Percentiles rank a stretch among this genome's conserved stretches.
Conservation (phyloP, 495 filamentous ascomycete genomes). For the Aspergillus nanangensis region DNA sequence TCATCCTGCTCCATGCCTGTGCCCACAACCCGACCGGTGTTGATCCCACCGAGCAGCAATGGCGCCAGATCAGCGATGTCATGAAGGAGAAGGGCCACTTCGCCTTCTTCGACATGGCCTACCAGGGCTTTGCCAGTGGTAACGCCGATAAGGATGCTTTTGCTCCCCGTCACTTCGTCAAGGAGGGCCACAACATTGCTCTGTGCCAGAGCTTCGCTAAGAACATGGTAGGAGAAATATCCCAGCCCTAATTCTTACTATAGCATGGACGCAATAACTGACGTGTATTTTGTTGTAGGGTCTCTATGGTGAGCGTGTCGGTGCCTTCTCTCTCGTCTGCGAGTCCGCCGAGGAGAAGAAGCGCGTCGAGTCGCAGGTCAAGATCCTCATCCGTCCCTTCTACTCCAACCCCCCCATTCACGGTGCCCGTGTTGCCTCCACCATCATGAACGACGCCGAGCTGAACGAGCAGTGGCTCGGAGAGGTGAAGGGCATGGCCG, state of each 20-base stretch:
- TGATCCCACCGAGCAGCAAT: slow-evolving; percentile 89
- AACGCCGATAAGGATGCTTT: slow-evolving; percentile 91
- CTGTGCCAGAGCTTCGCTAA: slow-evolving; percentile 97
- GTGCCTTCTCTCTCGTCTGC: slow-evolving; percentile 90
- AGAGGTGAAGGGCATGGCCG: slow-evolving; percentile 98
- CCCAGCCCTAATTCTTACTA: not conserved
- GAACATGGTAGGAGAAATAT: slow-evolving; percentile 73
- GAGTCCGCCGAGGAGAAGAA: slow-evolving; percentile 85
- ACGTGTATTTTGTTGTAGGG: slow-evolving; percentile 50
- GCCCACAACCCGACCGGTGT: slow-evolving; percentile 98
- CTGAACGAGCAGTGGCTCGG: slow-evolving; percentile 92
- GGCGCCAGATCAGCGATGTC: slow-evolving; percentile 85
- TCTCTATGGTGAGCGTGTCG: slow-evolving; percentile 97
- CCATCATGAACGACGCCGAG: slow-evolving; percentile 83
- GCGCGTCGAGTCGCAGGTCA: slow-evolving; percentile 94
- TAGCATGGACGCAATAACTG: slow-evolving; percentile 5
- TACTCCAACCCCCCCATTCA: slow-evolving; percentile 98
- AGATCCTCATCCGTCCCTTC: slow-evolving; percentile 93
- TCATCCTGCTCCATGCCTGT: slow-evolving; percentile 93
- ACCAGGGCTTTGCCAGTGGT: slow-evolving; percentile 96
- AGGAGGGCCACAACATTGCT: slow-evolving; percentile 83
- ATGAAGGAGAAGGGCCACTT: slow-evolving; percentile 88
- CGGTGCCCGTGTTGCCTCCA: slow-evolving; percentile 87
- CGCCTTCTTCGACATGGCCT: slow-evolving; percentile 99
- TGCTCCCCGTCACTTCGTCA: slow-evolving; percentile 84